phyloP scores from a whole-genome alignment of 75 land plant species.

The Picea glauca region DNA sequence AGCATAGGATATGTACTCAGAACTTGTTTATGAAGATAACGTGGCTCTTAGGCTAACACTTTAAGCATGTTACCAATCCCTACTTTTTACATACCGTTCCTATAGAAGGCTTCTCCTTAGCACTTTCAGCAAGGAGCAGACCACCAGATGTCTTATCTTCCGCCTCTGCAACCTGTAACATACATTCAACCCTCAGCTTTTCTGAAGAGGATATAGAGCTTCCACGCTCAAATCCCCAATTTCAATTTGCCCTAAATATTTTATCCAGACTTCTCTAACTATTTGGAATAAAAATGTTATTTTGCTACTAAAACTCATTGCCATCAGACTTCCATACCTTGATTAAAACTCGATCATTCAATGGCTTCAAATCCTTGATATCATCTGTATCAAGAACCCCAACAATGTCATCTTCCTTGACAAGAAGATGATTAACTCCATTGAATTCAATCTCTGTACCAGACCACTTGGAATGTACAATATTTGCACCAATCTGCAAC shows the following conservation, averaged over 20 bases:
- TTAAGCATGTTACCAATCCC: no score
- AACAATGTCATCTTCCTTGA: constrained; percentile 84
- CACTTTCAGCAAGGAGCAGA: constrained; percentile 52
- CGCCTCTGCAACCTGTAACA: constrained; percentile 53
- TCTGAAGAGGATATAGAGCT: background rate
- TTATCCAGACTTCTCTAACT: background rate
- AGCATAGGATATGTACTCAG: no score
- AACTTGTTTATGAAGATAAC: no score
- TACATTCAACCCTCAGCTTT: background rate
- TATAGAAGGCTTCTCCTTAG: constrained; percentile 82
- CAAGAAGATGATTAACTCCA: constrained; percentile 60
- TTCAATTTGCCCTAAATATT: background rate
- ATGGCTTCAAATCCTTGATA: constrained; percentile 74
- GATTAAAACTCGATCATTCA: constrained; percentile 68
- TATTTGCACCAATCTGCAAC: constrained; percentile 47
- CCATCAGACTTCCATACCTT: constrained; percentile 33
- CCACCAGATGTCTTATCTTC: constrained; percentile 78
- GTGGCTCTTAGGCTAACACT: no score
- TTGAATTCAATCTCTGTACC: constrained; percentile 84
- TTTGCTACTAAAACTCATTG: background rate
- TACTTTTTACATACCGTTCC: constrained; percentile 45
- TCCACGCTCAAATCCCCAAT: background rate
- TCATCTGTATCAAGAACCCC: constrained; percentile 84
- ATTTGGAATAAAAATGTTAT: background rate
- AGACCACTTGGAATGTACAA: constrained; percentile 84